Conservation (phyloP, 495 filamentous ascomycete genomes). For the Penicillium simplicissimum region DNA sequence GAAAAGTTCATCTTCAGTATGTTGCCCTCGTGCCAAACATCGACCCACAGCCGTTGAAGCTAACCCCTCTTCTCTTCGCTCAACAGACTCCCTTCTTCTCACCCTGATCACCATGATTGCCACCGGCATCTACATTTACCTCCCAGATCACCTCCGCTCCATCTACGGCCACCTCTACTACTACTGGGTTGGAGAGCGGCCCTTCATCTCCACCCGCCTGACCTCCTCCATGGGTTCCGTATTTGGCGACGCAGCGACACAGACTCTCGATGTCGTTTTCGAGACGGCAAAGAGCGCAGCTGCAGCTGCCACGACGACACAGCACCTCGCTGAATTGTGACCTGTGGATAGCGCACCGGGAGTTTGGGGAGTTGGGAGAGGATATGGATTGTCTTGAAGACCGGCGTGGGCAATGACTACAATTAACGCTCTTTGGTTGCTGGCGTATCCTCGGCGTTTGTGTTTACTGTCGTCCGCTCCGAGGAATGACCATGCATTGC, state of each 20-base stretch:
- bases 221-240: slow-evolving; percentile 40
- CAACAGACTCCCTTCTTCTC: slow-evolving; percentile 83
- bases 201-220: slow-evolving; percentile 42
- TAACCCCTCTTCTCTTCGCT: slow-evolving; percentile 1
- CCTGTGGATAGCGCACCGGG: not conserved
- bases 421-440: not conserved
- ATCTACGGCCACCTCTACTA: slow-evolving; percentile 86
- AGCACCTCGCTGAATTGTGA: slow-evolving; percentile 44
- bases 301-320: slow-evolving; percentile 36
- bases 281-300: slow-evolving; percentile 45
- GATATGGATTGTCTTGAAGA: not conserved
- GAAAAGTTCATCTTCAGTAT: slow-evolving; percentile 86
- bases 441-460: slow-evolving; percentile 20
- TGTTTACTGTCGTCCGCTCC: not conserved
- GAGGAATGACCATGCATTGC: not conserved
- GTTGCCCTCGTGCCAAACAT: slow-evolving; percentile 14
- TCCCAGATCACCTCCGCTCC: slow-evolving; percentile 81
- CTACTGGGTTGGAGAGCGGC: slow-evolving; percentile 79
- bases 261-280: slow-evolving; percentile 41
- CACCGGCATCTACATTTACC: slow-evolving; percentile 84
- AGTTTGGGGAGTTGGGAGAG: slow-evolving; percentile 6
- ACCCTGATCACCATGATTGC: slow-evolving; percentile 81
- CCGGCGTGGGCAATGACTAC: not conserved
- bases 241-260: slow-evolving; percentile 38
- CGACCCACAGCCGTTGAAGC: not conserved